Base-by-base conservation (phyloP, 805 yeast species). In the Ogataea naganishii region DNA sequence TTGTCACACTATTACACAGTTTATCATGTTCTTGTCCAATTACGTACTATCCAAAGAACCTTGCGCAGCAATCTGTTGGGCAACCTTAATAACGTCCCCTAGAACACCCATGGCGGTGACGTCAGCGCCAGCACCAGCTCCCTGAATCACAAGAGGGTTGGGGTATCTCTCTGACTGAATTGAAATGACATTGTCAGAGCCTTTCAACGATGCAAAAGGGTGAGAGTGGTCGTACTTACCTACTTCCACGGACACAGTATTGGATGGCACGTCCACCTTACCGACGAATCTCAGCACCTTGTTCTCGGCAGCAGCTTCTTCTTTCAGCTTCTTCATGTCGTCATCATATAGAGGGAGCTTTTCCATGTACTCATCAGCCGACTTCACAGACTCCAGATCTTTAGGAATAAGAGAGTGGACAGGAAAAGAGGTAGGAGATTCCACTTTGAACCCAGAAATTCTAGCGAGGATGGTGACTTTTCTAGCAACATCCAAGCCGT, bases 401-500 rank as follows among this genome's bases (percentile, higher is more conserved):
- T 75, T 70, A 43, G 98, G 98, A 50, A 92, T 88, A 51, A 92
- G 70, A 9, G 96, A 83, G 51, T 86, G 88, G 20, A 92, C 95
- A 22, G 95, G 86, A 77, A 92, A 89, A 9, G 96, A 75, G 22
- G 86, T 71, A 44, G 97, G 94, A 9, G 92, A 79, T 52, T 79
- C 80, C 22, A 92, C 83, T 36, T 73, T 63, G 32, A 81, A 69
- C 3, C 98, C 98, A 11, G 96, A 69, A 31, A 92, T 71, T 67
- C 99, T 81, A 27, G 96, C 95, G 39, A 92, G 72, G 41, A 92
- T 92, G 16, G 98, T 86, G 18, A 92, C 96, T 60, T 92, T 92
- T 71, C 99, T 80, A 25, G 99, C 99, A 37, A 92, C 96, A 53
- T 92, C 99, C 54, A 92, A 70, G 32, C 99, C 99, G 58, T 89